Evolutionary conservation across 805 yeast species (phyloP).

Genomic region (Candida ficus): DNA sequence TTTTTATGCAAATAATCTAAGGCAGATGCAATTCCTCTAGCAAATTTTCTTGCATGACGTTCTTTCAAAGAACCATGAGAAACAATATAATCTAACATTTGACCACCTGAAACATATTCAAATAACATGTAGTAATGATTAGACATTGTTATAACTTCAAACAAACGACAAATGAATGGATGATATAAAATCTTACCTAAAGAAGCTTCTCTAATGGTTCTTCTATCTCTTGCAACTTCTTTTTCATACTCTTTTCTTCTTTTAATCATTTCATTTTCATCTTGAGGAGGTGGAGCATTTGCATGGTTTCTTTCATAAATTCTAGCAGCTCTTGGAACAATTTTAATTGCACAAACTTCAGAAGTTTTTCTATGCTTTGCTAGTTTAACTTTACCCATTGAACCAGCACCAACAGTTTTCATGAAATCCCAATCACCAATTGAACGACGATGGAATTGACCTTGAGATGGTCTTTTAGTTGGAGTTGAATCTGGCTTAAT

Average conservation of each 20-base stretch:
- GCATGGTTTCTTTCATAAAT: slow-evolving; percentile 68
- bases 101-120: slow-evolving; percentile 97
- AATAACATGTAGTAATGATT: slow-evolving; percentile 95
- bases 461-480: slow-evolving; percentile 22
- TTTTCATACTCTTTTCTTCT: slow-evolving; percentile 69
- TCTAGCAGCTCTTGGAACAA: slow-evolving; percentile 85
- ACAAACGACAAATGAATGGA: slow-evolving; percentile 85
- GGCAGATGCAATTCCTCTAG: slow-evolving; percentile 92
- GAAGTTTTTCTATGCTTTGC: slow-evolving; percentile 81
- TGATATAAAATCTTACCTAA: slow-evolving; percentile 85
- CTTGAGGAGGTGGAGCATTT: slow-evolving; percentile 60
- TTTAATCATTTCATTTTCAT: slow-evolving; percentile 50
- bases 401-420: slow-evolving; percentile 95
- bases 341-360: slow-evolving; percentile 87
- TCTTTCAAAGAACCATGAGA: slow-evolving; percentile 94
- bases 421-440: slow-evolving; percentile 97
- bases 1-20: slow-evolving; percentile 90
- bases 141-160: slow-evolving; percentile 94
- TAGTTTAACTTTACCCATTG: slow-evolving; percentile 97
- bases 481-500: slow-evolving; percentile 4
- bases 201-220: slow-evolving; percentile 95
- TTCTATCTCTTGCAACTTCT: slow-evolving; percentile 83
- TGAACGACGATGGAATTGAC: slow-evolving; percentile 70
- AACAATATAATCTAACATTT: slow-evolving; percentile 93
- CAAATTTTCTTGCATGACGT: slow-evolving; percentile 89